Evolutionary conservation across 1,284 basidiomycete species (phyloP).

Genomic region (Trametes versicolor): DNA sequence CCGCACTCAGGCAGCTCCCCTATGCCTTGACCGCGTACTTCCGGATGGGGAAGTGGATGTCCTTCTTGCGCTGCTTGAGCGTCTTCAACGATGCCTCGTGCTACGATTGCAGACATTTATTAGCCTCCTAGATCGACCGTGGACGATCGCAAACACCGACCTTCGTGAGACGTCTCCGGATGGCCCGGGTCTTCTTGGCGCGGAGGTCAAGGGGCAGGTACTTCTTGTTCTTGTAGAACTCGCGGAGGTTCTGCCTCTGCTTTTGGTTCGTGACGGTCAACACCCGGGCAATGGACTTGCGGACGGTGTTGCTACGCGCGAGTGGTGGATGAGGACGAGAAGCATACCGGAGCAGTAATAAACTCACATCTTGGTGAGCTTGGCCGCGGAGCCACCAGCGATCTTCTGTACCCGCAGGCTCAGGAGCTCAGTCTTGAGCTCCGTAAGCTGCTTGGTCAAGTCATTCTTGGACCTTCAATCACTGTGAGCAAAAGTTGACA

Average conservation of each 20-base stretch:
- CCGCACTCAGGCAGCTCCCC: slow-evolving; percentile 43
- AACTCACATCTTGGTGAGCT: slow-evolving; percentile 97
- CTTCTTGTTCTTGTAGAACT: slow-evolving; percentile 99
- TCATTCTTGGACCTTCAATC: slow-evolving; percentile 91
- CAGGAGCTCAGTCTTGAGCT: slow-evolving; percentile 97
- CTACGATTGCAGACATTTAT: slow-evolving; percentile 50
- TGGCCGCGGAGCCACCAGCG: slow-evolving; percentile 94
- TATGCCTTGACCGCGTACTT: slow-evolving; percentile 89
- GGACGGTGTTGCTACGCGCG: slow-evolving; percentile 84
- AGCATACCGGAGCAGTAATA: slow-evolving; percentile 10
- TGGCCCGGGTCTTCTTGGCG: slow-evolving; percentile 98
- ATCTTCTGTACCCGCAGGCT: slow-evolving; percentile 97
- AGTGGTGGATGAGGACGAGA: background rate
- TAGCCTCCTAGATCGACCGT: slow-evolving; percentile 21
- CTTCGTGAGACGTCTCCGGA: slow-evolving; percentile 94
- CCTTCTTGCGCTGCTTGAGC: slow-evolving; percentile 92
- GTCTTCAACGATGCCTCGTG: slow-evolving; percentile 88
- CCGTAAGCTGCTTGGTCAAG: slow-evolving; percentile 93
- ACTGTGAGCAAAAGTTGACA: background rate
- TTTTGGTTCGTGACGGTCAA: slow-evolving; percentile 99
- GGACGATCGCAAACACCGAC: slow-evolving; percentile 52
- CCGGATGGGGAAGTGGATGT: slow-evolving; percentile 89
- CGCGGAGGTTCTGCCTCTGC: slow-evolving; percentile 95
- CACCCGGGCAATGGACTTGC: slow-evolving; percentile 99
- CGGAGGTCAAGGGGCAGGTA: slow-evolving; percentile 98